Percentiles rank a stretch among this genome's conserved stretches.
These are phyloP conservation scores for Chlorella variabilis DNA, from an alignment of 163 green algal genomes.

Conservation along the genomic window DNA sequence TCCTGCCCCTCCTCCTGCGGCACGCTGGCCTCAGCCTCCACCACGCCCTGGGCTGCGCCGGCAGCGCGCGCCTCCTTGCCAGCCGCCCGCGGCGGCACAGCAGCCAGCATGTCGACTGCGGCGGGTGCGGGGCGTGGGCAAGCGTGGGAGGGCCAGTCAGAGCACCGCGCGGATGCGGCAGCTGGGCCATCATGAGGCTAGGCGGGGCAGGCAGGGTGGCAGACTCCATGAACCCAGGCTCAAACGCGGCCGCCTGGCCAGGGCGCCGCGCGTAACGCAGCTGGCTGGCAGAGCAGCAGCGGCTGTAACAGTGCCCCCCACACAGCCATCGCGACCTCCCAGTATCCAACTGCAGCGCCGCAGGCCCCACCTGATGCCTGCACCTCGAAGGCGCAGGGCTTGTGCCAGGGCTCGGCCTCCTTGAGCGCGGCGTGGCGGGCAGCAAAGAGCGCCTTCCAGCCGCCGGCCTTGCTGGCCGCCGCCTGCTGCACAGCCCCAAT, in stretches of 20 bases:
- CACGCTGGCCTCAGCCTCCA: neutral
- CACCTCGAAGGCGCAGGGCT: slow-evolving; percentile 37
- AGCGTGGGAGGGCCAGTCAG: no score
- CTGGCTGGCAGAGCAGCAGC: no score
- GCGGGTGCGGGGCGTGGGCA: neutral
- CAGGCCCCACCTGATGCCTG: slow-evolving; percentile 36
- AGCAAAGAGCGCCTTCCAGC: slow-evolving; percentile 42
- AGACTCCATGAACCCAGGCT: no score
- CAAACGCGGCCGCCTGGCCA: no score
- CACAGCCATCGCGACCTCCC: no score
- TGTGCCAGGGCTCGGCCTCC: slow-evolving; percentile 40
- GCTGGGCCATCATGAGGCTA: no score
- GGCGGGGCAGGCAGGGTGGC: no score
- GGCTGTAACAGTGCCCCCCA: no score
- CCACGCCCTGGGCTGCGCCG: neutral
- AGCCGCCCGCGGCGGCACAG: neutral
- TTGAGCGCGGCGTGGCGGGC: neutral
- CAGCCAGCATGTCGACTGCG: slow-evolving; percentile 26
- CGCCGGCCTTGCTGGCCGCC: slow-evolving; percentile 21
- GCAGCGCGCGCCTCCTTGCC: neutral
- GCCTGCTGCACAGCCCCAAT: slow-evolving; percentile 11
- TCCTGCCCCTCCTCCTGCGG: neutral
- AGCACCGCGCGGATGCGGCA: no score
- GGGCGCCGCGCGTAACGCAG: no score
- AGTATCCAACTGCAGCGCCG: no score